Evolutionary conservation across 1,139 yeast genomes (phyloP).

Genomic region (Sugiyamaella castrensis): DNA sequence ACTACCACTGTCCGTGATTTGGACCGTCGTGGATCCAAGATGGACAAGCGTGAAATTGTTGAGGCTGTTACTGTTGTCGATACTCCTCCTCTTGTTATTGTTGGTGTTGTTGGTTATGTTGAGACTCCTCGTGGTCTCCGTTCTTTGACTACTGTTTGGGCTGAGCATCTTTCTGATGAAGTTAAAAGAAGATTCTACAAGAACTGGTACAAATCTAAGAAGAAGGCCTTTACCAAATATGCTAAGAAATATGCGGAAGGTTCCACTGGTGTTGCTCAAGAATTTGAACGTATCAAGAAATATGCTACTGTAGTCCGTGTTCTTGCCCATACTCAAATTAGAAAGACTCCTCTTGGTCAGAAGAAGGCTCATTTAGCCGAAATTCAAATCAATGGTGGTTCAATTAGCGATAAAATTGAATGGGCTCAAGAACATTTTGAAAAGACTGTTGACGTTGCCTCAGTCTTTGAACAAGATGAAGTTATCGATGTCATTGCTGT

Average conservation of each 20-base stretch:
- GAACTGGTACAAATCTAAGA: slow-evolving; percentile 99
- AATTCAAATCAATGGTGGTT: slow-evolving; percentile 99
- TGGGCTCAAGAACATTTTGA: slow-evolving; percentile 99
- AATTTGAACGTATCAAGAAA: slow-evolving; percentile 97
- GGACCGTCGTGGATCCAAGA: slow-evolving; percentile 99
- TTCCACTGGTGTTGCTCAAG: slow-evolving; percentile 87
- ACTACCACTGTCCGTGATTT: slow-evolving; percentile 99
- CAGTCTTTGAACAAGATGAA: slow-evolving; percentile 98
- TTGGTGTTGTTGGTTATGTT: slow-evolving; percentile 99
- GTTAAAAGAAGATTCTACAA: slow-evolving; percentile 99
- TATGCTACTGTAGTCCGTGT: slow-evolving; percentile 99
- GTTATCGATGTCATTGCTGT: slow-evolving; percentile 98
- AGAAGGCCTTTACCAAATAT: slow-evolving; percentile 99
- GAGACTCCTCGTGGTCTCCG: slow-evolving; percentile 99
- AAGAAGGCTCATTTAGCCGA: slow-evolving; percentile 99
- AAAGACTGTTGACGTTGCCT: slow-evolving; percentile 94
- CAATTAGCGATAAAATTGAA: slow-evolving; percentile 93
- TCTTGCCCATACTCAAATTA: slow-evolving; percentile 98
- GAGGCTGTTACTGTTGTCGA: slow-evolving; percentile 99
- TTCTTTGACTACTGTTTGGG: slow-evolving; percentile 99
- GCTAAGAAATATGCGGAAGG: slow-evolving; percentile 96
- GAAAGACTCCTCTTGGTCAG: slow-evolving; percentile 98
- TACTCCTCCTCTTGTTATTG: slow-evolving; percentile 98
- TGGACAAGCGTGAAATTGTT: slow-evolving; percentile 99
- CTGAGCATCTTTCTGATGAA: slow-evolving; percentile 99